phyloP scores from a whole-genome alignment of 179 eudicot genomes.

The Amaranthus tricolor region DNA sequence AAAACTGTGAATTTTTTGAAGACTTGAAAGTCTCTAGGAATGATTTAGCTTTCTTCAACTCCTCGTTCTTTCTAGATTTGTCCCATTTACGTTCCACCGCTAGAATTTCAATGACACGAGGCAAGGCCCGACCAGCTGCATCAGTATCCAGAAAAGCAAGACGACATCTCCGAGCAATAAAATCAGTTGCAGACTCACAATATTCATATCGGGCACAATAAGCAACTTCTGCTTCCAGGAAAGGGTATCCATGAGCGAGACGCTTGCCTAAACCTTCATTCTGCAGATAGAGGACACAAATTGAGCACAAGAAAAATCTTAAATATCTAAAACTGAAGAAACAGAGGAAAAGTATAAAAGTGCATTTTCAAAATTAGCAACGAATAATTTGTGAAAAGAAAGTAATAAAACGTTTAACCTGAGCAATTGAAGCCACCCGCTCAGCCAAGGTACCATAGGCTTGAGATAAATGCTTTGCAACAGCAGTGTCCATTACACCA shows the following conservation, averaged over 20 bases:
- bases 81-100: constrained; percentile 88
- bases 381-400: neutral
- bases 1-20: constrained; percentile 86
- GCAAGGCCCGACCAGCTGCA: constrained; percentile 78
- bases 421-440: constrained; percentile 82
- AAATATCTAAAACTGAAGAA: no score
- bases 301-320: no score
- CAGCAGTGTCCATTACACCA: constrained; percentile 88
- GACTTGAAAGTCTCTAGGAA: constrained; percentile 89
- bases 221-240: constrained; percentile 96
- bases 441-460: constrained; percentile 85
- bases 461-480: constrained; percentile 87
- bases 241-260: constrained; percentile 96
- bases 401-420: constrained; percentile 42
- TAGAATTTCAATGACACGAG: constrained; percentile 73
- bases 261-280: constrained; percentile 93
- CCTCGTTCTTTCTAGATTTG: constrained; percentile 64
- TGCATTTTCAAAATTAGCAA: no score
- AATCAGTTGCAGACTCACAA: constrained; percentile 92
- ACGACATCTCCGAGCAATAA: constrained; percentile 86
- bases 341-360: no score
- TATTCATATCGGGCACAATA: constrained; percentile 92
- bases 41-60: constrained; percentile 49
- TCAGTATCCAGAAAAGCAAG: constrained; percentile 95
- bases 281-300: constrained; percentile 27